A percentile compares a stretch with the other conserved stretches of the same genome.
Evolutionary conservation across 306 rosid species (phyloP).

Genomic region (Begonia fuchsioides): DNA sequence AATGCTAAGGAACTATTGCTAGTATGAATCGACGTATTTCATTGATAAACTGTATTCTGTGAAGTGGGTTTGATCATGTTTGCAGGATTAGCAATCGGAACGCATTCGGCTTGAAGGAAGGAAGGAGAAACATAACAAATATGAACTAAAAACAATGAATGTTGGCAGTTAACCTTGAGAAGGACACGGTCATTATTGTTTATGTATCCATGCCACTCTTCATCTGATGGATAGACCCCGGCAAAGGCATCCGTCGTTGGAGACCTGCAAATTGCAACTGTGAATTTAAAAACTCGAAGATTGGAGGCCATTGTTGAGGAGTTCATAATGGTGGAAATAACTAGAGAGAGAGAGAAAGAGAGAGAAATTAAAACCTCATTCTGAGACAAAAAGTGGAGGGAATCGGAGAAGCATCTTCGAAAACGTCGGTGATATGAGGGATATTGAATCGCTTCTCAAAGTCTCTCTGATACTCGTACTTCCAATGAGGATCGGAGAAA

Average conservation of each 20-base stretch:
- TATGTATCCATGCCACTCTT: constrained; percentile 93
- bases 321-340: background rate
- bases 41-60: no score
- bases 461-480: constrained; percentile 55
- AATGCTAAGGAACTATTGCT: no score
- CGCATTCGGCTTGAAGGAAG: no score
- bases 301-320: no score
- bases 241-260: constrained; percentile 50
- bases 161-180: constrained; percentile 50
- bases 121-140: no score
- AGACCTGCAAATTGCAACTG: constrained; percentile 30
- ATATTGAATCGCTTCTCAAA: constrained; percentile 62
- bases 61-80: no score
- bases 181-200: constrained; percentile 87
- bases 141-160: background rate
- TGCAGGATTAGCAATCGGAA: no score
- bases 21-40: no score
- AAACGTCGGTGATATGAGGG: constrained; percentile 69
- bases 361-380: constrained; percentile 45
- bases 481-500: constrained; percentile 80
- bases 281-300: no score
- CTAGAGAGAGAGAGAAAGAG: background rate
- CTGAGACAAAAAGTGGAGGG: constrained; percentile 94
- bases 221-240: constrained; percentile 65
- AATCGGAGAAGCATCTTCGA: constrained; percentile 42